Evolutionary conservation across 2,329 filamentous ascomycete genomes (phyloP).

Genomic region (Xylariaceae sp.): DNA sequence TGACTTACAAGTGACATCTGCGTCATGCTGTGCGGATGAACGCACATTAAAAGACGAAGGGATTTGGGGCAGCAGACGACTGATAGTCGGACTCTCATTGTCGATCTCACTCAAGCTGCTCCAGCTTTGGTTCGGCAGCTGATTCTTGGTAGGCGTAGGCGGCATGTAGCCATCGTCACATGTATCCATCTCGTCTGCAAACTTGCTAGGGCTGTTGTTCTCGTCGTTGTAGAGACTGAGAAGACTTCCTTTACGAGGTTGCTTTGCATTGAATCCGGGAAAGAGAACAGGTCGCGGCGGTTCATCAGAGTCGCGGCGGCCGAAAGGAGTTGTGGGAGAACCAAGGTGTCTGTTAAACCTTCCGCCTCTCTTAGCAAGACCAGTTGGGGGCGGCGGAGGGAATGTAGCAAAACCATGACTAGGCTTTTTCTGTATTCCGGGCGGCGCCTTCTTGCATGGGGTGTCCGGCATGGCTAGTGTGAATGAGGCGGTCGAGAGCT

Average conservation of each 20-base stretch:
- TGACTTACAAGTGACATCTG: slow-evolving; percentile 41
- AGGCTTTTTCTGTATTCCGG: slow-evolving; percentile 35
- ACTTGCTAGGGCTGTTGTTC: slow-evolving; percentile 49
- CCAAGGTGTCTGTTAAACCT: slow-evolving; percentile 66
- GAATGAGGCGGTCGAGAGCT: slow-evolving; percentile 49
- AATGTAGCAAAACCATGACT: slow-evolving; percentile 63
- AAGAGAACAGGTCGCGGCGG: slow-evolving; percentile 63
- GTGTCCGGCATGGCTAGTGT: slow-evolving; percentile 74
- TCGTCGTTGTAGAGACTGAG: slow-evolving; percentile 79
- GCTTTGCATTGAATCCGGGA: slow-evolving; percentile 46
- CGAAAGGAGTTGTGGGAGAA: slow-evolving; percentile 76
- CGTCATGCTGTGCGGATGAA: slow-evolving; percentile 23
- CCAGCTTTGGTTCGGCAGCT: slow-evolving; percentile 36
- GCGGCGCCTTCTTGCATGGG: slow-evolving; percentile 71
- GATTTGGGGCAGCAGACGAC: slow-evolving; percentile 39
- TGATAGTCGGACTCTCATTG: slow-evolving; percentile 45
- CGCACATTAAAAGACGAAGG: slow-evolving; percentile 37
- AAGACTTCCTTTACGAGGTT: slow-evolving; percentile 60
- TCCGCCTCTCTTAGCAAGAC: slow-evolving; percentile 57
- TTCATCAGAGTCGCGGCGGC: slow-evolving; percentile 49
- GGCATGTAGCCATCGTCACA: slow-evolving; percentile 65
- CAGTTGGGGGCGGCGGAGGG: slow-evolving; percentile 46
- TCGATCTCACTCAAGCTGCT: slow-evolving; percentile 34
- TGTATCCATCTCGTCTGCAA: slow-evolving; percentile 28
- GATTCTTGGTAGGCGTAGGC: slow-evolving; percentile 87